phyloP scores from a whole-genome alignment of 2,329 filamentous ascomycete genomes.

The Magnaporthiopsis poae region DNA sequence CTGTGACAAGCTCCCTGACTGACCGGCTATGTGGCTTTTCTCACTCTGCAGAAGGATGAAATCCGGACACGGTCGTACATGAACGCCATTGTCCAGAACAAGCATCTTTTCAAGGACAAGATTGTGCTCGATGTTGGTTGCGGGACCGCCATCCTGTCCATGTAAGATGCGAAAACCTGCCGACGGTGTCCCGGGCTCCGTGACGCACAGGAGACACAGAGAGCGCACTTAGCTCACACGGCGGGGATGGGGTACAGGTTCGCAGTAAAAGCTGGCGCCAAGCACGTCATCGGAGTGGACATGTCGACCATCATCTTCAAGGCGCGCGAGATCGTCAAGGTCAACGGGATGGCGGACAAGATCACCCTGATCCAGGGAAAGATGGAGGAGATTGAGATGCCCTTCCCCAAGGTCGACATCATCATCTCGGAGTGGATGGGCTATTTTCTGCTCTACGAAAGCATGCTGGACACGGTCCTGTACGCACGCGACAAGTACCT shows the following conservation, averaged over 20 bases:
- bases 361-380: conserved; percentile 97
- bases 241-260: conserved; percentile 55
- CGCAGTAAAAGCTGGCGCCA: conserved; percentile 87
- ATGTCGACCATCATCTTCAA: conserved; percentile 99
- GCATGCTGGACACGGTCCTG: conserved; percentile 95
- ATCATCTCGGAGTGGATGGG: conserved; percentile 99
- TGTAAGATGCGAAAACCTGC: conserved; percentile 49
- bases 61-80: conserved; percentile 94
- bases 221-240: not conserved
- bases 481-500: conserved; percentile 94
- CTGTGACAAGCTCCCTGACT: conserved; percentile 10
- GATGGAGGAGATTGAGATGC: conserved; percentile 96
- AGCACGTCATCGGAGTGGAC: conserved; percentile 97
- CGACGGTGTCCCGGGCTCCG: not conserved
- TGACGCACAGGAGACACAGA: not conserved
- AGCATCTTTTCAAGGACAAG: conserved; percentile 85
- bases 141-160: conserved; percentile 94
- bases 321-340: conserved; percentile 84
- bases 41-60: conserved; percentile 73
- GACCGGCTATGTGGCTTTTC: conserved; percentile 9
- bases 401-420: conserved; percentile 93
- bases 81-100: conserved; percentile 94
- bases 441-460: conserved; percentile 97
- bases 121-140: conserved; percentile 93
- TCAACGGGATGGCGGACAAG: conserved; percentile 87